A percentile compares a stretch with the other conserved stretches of the same genome.
Conservation (phyloP, 306 rosid species). For the Oemleria cerasiformis region DNA sequence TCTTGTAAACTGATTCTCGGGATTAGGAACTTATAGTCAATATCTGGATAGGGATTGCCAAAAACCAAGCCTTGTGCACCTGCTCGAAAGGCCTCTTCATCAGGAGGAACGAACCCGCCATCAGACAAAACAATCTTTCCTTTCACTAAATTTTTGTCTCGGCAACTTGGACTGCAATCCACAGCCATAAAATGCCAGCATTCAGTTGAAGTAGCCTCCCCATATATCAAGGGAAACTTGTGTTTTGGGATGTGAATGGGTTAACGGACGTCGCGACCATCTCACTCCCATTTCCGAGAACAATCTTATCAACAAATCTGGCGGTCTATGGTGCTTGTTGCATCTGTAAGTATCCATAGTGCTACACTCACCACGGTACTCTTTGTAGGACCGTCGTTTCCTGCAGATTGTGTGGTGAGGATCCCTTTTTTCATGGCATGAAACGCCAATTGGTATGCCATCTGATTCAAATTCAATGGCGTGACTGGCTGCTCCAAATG, state of each 20-base stretch:
- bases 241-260: too few relatives aligned
- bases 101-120: background rate
- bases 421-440: background rate
- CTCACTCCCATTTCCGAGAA: slow-evolving; percentile 15
- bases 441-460: background rate
- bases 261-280: too few relatives aligned
- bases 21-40: too few relatives aligned
- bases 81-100: background rate
- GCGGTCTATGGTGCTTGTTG: slow-evolving; percentile 19
- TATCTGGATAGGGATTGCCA: too few relatives aligned
- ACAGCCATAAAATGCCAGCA: too few relatives aligned
- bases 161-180: background rate
- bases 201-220: too few relatives aligned
- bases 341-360: slow-evolving; percentile 25
- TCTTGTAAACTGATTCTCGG: too few relatives aligned
- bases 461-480: background rate
- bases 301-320: slow-evolving; percentile 15
- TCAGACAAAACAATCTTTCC: slow-evolving; percentile 42
- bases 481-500: background rate
- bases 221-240: too few relatives aligned
- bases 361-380: background rate
- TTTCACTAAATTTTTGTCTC: slow-evolving; percentile 12
- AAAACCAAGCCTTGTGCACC: slow-evolving; percentile 16
- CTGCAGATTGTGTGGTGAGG: background rate
- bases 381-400: background rate